Conservation (phyloP, 192 early-diverging fungal genomes). For the Mortierella hygrophila region DNA sequence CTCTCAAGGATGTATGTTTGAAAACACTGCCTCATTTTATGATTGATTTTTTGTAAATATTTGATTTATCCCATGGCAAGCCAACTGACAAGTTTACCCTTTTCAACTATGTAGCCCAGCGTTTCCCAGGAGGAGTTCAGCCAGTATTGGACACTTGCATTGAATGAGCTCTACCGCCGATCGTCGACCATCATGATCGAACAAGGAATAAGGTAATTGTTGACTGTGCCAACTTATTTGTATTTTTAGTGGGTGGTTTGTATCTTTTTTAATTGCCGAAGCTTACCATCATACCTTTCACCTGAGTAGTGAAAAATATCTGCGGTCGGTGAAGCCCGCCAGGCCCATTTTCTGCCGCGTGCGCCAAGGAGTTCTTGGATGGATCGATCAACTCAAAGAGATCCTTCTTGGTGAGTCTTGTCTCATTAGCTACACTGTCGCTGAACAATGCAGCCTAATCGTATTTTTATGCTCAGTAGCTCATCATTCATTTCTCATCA, state of each 20-base stretch:
- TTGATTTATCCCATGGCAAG: not conserved
- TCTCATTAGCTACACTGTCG: not conserved
- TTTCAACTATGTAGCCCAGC: conserved; percentile 27
- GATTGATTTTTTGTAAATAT: not conserved
- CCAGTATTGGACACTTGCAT: conserved; percentile 52
- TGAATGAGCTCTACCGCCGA: conserved; percentile 21
- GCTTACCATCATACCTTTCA: not conserved
- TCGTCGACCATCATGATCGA: conserved; percentile 15
- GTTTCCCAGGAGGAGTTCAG: conserved; percentile 37
- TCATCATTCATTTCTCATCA: not conserved
- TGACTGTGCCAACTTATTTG: not conserved
- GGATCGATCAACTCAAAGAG: conserved; percentile 6
- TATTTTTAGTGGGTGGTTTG: not conserved
- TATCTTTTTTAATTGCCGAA: not conserved
- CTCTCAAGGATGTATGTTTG: conserved; percentile 43
- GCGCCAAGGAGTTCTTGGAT: conserved; percentile 21
- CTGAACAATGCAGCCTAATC: not conserved
- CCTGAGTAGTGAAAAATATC: not conserved
- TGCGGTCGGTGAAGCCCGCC: conserved; percentile 20
- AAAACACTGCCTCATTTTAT: not conserved
- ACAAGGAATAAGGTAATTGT: not conserved
- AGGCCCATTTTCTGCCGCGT: conserved; percentile 12
- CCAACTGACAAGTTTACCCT: not conserved
- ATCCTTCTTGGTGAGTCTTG: conserved; percentile 1
- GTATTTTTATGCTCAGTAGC: not conserved